Conservation (phyloP, 805 yeast genomes). For the Maudiozyma pseudohumilis region DNA sequence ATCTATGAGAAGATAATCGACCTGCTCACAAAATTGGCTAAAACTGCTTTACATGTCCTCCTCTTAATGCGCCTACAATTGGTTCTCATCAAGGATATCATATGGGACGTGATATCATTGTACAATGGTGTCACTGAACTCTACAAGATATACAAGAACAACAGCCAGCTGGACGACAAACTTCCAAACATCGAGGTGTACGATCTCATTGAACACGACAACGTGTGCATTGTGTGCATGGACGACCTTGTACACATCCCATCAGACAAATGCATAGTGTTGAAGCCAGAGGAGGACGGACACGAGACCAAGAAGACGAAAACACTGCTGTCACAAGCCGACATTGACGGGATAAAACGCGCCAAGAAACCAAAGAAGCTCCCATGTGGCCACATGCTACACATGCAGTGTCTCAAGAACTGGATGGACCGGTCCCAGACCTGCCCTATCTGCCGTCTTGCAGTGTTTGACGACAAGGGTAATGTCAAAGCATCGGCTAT, state of each 20-base stretch:
- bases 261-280: background rate
- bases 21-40: conserved; percentile 39
- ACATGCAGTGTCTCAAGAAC: conserved; percentile 78
- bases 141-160: conserved; percentile 33
- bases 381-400: conserved; percentile 79
- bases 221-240: conserved; percentile 78
- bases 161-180: conserved; percentile 53
- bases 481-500: conserved; percentile 12
- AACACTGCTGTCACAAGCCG: conserved; percentile 4
- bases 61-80: conserved; percentile 38
- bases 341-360: conserved; percentile 6
- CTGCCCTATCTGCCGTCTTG: conserved; percentile 86
- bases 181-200: conserved; percentile 52
- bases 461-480: conserved; percentile 40
- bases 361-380: conserved; percentile 56
- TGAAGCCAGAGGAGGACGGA: background rate
- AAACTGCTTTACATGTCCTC: conserved; percentile 37
- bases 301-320: background rate
- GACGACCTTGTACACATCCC: conserved; percentile 60
- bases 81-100: conserved; percentile 41
- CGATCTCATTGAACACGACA: conserved; percentile 57
- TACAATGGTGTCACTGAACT: conserved; percentile 32
- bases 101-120: conserved; percentile 29
- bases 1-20: conserved; percentile 50
- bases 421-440: conserved; percentile 88